phyloP scores from a whole-genome alignment of 371 early-diverging fungal species.

The Batrachochytrium dendrobatidis region DNA sequence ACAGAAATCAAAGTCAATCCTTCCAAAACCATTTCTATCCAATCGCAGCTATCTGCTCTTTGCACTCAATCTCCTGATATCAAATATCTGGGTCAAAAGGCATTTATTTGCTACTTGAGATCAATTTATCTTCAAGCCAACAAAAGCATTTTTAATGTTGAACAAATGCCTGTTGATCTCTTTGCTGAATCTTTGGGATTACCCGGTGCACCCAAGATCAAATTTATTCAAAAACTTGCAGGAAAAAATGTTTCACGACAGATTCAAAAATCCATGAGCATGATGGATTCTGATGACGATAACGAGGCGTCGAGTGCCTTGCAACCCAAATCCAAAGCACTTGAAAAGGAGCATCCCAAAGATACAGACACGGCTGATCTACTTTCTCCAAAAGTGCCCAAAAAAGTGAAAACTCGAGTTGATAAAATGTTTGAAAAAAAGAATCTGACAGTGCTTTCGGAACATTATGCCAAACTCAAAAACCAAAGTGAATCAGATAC shows the following conservation, averaged over 20 bases:
- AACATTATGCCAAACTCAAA: conserved; percentile 71
- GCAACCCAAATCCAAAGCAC: not conserved
- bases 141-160: conserved; percentile 80
- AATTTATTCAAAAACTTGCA: conserved; percentile 55
- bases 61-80: conserved; percentile 91
- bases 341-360: conserved; percentile 11
- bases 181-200: conserved; percentile 86
- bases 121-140: conserved; percentile 83
- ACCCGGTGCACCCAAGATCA: conserved; percentile 90
- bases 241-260: conserved; percentile 45
- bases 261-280: conserved; percentile 3
- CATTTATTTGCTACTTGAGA: conserved; percentile 89
- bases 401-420: conserved; percentile 55
- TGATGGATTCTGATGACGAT: too few species aligned
- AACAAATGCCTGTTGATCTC: conserved; percentile 73
- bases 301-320: conserved; percentile 16
- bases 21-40: conserved; percentile 66
- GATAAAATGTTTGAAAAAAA: conserved; percentile 88
- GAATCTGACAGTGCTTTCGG: conserved; percentile 83
- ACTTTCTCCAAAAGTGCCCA: conserved; percentile 17
- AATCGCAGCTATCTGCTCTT: conserved; percentile 73
- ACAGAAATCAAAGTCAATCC: conserved; percentile 75
- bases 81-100: conserved; percentile 91
- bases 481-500: conserved; percentile 16
- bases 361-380: conserved; percentile 26